These are phyloP conservation scores for Kodamaea neixiangensis DNA, from an alignment of 805 yeast species.

Conservation along the genomic window DNA sequence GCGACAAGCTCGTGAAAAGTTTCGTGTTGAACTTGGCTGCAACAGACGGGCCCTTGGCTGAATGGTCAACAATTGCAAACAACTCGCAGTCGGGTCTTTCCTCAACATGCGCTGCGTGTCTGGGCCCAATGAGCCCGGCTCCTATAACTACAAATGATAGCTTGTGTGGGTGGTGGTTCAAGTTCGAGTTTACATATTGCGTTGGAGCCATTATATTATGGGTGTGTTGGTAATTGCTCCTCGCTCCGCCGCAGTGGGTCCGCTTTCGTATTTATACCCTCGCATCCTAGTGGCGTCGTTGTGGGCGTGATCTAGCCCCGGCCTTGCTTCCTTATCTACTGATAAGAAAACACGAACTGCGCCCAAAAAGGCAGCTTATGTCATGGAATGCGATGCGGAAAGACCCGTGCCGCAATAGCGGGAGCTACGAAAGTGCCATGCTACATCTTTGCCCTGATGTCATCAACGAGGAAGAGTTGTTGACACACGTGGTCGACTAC, in stretches of 20 bases:
- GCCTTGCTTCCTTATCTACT: not conserved
- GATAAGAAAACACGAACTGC: not conserved
- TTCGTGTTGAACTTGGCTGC: conserved; percentile 28
- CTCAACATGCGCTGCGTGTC: conserved; percentile 39
- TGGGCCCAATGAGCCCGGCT: conserved; percentile 44
- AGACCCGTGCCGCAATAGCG: too few relatives aligned
- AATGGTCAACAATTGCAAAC: conserved; percentile 39
- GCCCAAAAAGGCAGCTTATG: not conserved
- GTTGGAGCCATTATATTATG: conserved; percentile 2
- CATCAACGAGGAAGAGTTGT: not conserved
- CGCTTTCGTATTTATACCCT: not conserved
- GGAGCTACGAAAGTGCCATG: too few relatives aligned
- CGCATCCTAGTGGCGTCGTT: not conserved
- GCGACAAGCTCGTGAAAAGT: conserved; percentile 26
- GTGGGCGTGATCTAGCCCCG: not conserved
- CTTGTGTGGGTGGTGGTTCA: conserved; percentile 4
- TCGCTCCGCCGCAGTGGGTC: not conserved
- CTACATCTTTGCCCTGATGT: conserved; percentile 3
- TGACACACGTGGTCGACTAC: conserved; percentile 40
- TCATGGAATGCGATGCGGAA: too few relatives aligned
- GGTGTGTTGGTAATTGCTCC: too few relatives aligned
- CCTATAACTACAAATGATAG: conserved; percentile 34
- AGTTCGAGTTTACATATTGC: conserved; percentile 9
- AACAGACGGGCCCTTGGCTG: conserved; percentile 31
- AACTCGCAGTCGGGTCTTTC: conserved; percentile 26